Evolutionary conservation across 2,329 filamentous ascomycete species (phyloP), one percentile per base, ranked within the genome.

Genomic region (Aspergillus piperis): DNA sequence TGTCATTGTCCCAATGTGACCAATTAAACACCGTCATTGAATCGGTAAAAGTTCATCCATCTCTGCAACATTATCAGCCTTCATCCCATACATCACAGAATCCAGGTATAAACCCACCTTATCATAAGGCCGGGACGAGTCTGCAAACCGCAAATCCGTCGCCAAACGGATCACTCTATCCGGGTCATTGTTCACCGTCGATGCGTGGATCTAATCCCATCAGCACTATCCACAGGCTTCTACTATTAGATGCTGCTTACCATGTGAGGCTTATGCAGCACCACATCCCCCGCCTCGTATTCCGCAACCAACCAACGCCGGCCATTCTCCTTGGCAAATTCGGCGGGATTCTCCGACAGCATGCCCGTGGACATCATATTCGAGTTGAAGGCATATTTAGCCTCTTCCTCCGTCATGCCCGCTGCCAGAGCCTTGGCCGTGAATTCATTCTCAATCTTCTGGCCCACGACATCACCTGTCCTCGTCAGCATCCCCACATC

Each of bases 361-460:
- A 86, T 69, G 0, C 84, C 85, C 0, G 78, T 83, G 0, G 76
- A 73, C 75, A 86, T 83, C 84, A 87, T 87, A 63, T 87, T 86
- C 19, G 78, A 75, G 64, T 87, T 87, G 68, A 84, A 87, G 2
- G 80, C 83, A 30, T 73, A 74, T 44, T 73, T 78, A 1, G 78
- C 76, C 66, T 88, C 81, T 59, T 84, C 81, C 0, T 85, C 82
- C 0, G 73, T 80, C 58, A 88, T 62, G 0, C 83, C 83, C 7
- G 75, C 75, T 48, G 77, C 75, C 62, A 74, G 78, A 2, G 84
- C 84, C 61, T 80, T 82, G 2, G 57, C 65, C 6, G 65, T 68
- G 42, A 71, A 72, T 5, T 71, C 68, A 32, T 74, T 71, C 63
- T 87, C 84, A 5, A 85, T 75, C 57, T 84, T 75, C 23, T 71